Evolutionary conservation across 2,329 filamentous ascomycete species (phyloP), one percentile per base, ranked within the genome.

Genomic region (Penicillium nordicum): DNA sequence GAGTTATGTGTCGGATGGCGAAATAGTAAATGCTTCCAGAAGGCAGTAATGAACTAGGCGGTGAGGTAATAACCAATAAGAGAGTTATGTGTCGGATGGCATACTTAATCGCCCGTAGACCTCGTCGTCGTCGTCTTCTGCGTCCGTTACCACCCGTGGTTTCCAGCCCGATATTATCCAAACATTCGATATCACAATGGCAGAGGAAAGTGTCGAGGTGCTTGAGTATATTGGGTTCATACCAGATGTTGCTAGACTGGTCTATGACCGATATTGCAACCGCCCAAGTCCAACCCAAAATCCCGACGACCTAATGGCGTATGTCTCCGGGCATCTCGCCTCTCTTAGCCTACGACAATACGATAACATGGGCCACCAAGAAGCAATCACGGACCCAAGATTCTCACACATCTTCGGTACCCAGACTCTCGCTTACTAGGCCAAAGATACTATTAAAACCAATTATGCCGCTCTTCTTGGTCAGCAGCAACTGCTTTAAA

Each of bases 151-250:
- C 7, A 46, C 43, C n/a, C 43, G 4, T 46, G 43, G 43, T 23
- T 55, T 29, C 45, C 45, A 48, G 12, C 44, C 30, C 18, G 16
- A 46, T 38, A 32, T 48, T 12, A 48, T 48, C 32, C 34, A 8
- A 27, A 18, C 34, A 14, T 48, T 48, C n/a, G 23, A 48, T 16
- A 48, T 48, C 45, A 34, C 36, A 40, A 29, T 49, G 16, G 36
- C 46, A 29, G n/a, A 48, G 53, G 53, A 55, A 47, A 50, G 53
- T 32, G 38, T 55, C 30, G 53, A 55, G 30, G 53, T 55, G 45
- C 53, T 55, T 38, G 38, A 55, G 38, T 50, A 50, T 41, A 55
- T 55, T 50, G 53, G 53, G 23, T 50, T 55, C 9, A 11, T 50
- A 32, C 29, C 38, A 16, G 53, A 50, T 50, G 46, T 30, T 49